These are phyloP conservation scores for Arabidopsis hybrid DNA, from an alignment of 441 rosid genomes.

Conservation along the genomic window DNA sequence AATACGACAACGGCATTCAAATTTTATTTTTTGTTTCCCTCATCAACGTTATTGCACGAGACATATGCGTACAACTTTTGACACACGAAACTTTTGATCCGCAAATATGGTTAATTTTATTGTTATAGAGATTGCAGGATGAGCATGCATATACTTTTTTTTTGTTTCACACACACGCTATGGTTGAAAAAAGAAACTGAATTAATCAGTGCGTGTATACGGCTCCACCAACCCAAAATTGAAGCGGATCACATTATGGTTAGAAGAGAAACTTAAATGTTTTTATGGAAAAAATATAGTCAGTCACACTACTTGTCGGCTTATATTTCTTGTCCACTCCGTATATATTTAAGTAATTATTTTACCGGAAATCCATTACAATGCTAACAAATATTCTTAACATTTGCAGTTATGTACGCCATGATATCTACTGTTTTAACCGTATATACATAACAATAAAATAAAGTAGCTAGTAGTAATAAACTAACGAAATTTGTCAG, in stretches of 20 bases:
- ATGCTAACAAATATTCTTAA: background rate
- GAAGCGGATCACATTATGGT: slow-evolving; percentile 31
- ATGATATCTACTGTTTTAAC: slow-evolving; percentile 6
- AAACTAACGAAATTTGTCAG: background rate
- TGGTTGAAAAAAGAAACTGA: background rate
- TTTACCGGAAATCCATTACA: background rate
- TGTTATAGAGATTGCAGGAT: background rate
- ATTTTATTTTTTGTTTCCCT: slow-evolving; percentile 31
- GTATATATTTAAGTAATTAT: too few relatives aligned
- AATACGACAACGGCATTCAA: slow-evolving; percentile 31
- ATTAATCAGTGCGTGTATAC: background rate
- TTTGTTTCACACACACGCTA: background rate
- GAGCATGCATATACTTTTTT: background rate
- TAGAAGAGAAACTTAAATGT: slow-evolving; percentile 21
- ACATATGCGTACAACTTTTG: slow-evolving; percentile 19
- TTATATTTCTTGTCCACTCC: slow-evolving; percentile 1
- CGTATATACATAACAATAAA: background rate
- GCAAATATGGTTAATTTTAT: background rate
- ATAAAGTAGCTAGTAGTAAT: background rate
- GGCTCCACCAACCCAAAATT: slow-evolving; percentile 26
- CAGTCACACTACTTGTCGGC: slow-evolving; percentile 26
- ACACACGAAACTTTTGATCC: slow-evolving; percentile 28
- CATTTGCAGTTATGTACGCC: background rate
- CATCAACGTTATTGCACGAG: slow-evolving; percentile 36
- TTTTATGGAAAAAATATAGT: background rate